These are phyloP conservation scores for Pichia thaimueangensis DNA, from an alignment of 805 yeast genomes.

Conservation along the genomic window DNA sequence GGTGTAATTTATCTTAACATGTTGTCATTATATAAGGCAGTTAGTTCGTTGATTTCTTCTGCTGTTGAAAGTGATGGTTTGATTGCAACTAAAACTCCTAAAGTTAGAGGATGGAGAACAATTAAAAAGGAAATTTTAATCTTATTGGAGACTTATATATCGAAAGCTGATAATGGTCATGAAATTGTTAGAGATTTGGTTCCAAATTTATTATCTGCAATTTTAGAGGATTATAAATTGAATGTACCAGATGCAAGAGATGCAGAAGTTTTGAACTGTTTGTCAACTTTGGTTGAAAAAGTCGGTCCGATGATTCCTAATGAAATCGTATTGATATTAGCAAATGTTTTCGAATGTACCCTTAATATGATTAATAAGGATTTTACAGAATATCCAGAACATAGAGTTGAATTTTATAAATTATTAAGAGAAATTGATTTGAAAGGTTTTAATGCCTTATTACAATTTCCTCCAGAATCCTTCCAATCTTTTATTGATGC, in stretches of 20 bases:
- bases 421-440: slow-evolving; percentile 80
- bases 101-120: slow-evolving; percentile 91
- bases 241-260: slow-evolving; percentile 96
- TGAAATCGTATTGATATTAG: slow-evolving; percentile 80
- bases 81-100: slow-evolving; percentile 90
- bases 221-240: slow-evolving; percentile 79
- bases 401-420: slow-evolving; percentile 92
- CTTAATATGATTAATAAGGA: slow-evolving; percentile 93
- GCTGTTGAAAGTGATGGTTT: slow-evolving; percentile 75
- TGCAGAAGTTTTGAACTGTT: slow-evolving; percentile 93
- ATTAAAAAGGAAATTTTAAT: slow-evolving; percentile 91
- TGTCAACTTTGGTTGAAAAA: slow-evolving; percentile 81
- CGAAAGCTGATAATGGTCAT: slow-evolving; percentile 79
- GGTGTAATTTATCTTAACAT: slow-evolving; percentile 82
- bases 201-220: slow-evolving; percentile 76
- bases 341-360: slow-evolving; percentile 90
- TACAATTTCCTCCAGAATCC: slow-evolving; percentile 85
- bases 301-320: slow-evolving; percentile 86
- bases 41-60: slow-evolving; percentile 75
- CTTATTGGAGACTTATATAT: slow-evolving; percentile 80
- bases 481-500: slow-evolving; percentile 90
- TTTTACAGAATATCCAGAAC: slow-evolving; percentile 95
- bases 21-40: slow-evolving; percentile 85
- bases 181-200: slow-evolving; percentile 79
- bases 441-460: slow-evolving; percentile 77